phyloP scores from a whole-genome alignment of 2,329 filamentous ascomycete genomes.

The Clonostachys rosea region DNA sequence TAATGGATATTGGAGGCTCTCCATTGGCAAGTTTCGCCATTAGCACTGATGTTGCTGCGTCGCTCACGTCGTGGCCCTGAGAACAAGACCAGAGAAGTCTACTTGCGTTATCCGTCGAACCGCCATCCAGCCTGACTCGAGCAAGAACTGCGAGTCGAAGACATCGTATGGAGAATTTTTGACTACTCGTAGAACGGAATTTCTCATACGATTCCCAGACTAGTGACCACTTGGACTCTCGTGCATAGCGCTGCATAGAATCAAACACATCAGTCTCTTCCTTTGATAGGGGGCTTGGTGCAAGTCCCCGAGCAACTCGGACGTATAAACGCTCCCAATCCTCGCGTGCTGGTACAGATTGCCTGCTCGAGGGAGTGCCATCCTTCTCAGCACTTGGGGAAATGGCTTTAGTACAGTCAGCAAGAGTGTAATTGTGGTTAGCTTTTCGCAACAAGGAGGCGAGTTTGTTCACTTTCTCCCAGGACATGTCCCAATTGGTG shows the following conservation, averaged over 20 bases:
- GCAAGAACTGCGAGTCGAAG: conserved; percentile 43
- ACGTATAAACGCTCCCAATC: conserved; percentile 1
- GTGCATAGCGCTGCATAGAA: conserved; percentile 32
- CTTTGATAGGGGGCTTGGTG: background rate
- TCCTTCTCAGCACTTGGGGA: background rate
- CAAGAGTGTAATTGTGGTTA: background rate
- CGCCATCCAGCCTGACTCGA: conserved; percentile 23
- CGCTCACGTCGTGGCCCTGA: conserved; percentile 33
- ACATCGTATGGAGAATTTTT: conserved; percentile 27
- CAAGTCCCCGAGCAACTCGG: background rate
- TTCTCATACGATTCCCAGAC: conserved; percentile 32
- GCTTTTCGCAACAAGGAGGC: background rate
- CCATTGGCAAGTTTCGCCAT: conserved; percentile 27
- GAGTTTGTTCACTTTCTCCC: conserved; percentile 4
- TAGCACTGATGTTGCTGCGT: conserved; percentile 31
- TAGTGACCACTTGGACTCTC: conserved; percentile 17
- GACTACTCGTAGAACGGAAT: conserved; percentile 24
- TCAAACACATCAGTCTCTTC: background rate
- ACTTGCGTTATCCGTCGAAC: conserved; percentile 22
- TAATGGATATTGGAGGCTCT: conserved; percentile 13
- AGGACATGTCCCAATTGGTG: conserved; percentile 24
- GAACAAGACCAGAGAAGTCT: conserved; percentile 32
- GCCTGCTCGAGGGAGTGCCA: background rate
- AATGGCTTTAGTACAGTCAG: background rate
- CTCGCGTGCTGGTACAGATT: background rate